Base-by-base conservation (phyloP, 2,329 filamentous ascomycete genomes). In the Cytospora piceicola region DNA sequence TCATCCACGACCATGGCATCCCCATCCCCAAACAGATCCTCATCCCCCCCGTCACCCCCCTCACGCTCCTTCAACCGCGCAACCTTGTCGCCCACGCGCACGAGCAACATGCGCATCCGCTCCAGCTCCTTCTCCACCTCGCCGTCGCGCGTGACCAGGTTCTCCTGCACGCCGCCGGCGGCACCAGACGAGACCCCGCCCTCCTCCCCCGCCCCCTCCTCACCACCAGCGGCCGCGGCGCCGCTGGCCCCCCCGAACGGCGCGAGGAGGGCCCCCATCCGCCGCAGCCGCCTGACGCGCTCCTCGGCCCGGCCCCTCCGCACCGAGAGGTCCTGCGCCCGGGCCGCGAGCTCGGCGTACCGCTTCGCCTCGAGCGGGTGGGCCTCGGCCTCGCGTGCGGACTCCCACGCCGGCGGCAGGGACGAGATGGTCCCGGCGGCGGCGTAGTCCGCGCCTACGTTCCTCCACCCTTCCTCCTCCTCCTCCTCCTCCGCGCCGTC, bases 111-210 rank as follows among this genome's bases (percentile, higher is more conserved):
- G 39, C 88, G 83, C 83, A 89, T 91, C 68, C 83, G 84, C 74
- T 88, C 85, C 63, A 93, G 77, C 76, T 92, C 90, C 61, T 79
- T 79, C 73, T 89, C 89, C 12, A 93, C 75, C 57, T 87, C 83
- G 1, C 88, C 87, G 72, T 89, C 85, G 36, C 85, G 83, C 59
- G 86, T 88, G 1, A 90, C 81, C 4, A 93, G 75, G 73, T 91
- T 92, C 65, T 86, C 83, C 74, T 93, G 90, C 8, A 90, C 77
- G 9, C 76, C 70, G 69, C 75, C 68, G 70, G 77, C 70, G 72
- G 76, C 39, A 4, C 24, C 46, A 3, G 14, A 30, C 9, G 57
- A 58, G 5, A 53, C 57, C 27, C 27, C 27, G 27, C 27, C 27
- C 8, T 73, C 71, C n/a, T 64, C 71, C 24, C 61, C 63, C 4